Conservation (phyloP, 352 stramenopile species). For the Phytophthora cactorum region DNA sequence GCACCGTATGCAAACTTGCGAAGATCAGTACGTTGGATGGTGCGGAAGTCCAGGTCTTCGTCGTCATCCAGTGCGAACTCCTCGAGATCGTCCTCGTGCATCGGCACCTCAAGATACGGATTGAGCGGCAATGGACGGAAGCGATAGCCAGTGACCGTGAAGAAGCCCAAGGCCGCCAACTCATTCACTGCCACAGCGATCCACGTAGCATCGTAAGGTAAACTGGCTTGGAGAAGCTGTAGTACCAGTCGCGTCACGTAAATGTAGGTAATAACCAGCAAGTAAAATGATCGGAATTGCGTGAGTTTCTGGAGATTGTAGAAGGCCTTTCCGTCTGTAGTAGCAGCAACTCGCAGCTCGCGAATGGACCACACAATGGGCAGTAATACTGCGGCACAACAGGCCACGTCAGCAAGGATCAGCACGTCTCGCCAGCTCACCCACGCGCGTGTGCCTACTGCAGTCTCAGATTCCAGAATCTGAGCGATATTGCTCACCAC, state of each 20-base stretch:
- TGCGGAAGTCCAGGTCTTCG: constrained; percentile 53
- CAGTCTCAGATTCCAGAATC: constrained; percentile 85
- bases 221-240: constrained; percentile 91
- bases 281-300: constrained; percentile 97
- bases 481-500: constrained; percentile 96
- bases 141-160: constrained; percentile 88
- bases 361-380: constrained; percentile 97
- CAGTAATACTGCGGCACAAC: constrained; percentile 95
- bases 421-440: constrained; percentile 90
- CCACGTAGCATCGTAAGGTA: constrained; percentile 93
- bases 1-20: constrained; percentile 37
- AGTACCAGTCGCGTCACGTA: constrained; percentile 98
- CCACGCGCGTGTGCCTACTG: constrained; percentile 76
- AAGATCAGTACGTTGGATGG: constrained; percentile 44
- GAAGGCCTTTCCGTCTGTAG: constrained; percentile 91
- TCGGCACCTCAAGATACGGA: constrained; percentile 90
- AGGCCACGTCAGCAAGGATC: constrained; percentile 96
- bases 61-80: constrained; percentile 72
- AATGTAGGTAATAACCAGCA: constrained; percentile 97
- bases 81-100: constrained; percentile 79
- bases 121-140: constrained; percentile 93
- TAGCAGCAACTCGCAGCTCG: constrained; percentile 75
- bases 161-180: constrained; percentile 92
- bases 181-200: constrained; percentile 70
- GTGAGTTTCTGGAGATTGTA: constrained; percentile 93